Evolutionary conservation across 2,329 filamentous ascomycete genomes (phyloP), one percentile per base, ranked within the genome.

Genomic region (Dryadomyces quercivorus): DNA sequence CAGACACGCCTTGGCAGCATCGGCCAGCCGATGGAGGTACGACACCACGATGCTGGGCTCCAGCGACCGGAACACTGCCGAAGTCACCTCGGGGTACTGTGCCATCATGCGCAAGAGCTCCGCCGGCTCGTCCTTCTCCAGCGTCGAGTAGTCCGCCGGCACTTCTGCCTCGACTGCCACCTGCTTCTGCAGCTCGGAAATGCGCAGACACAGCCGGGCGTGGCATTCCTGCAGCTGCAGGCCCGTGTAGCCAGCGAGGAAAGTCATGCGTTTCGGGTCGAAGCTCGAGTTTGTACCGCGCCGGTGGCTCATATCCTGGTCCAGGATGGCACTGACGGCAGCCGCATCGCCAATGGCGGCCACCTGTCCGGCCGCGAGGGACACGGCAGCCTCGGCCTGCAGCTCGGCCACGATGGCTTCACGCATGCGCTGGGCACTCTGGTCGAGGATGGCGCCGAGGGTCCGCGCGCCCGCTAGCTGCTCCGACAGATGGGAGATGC

Each of bases 181-280:
- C 1, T 60, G 55, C 2, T 55, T 45, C 8, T 44, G 52, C 12
- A 61, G 59, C 13, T 62, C 64, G 34, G 34, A 15, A 34, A 65
- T 63, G 47, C 69, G 68, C 9, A 75, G 76, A 60, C 71, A 76
- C 53, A 86, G 72, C 56, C 81, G 77, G 4, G 81, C 80, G 62
- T 86, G 81, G 1, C 82, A 81, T 62, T 87, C 86, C 69, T 88
- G 84, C 20, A 88, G 74, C 64, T 86, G 86, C 15, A 84, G 82
- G 1, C 85, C 85, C 0, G 85, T 88, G 64, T 87, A 84, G 22
- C 83, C 83, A 65, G 87, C 83, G 58, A 86, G 86, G 3, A 81
- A 84, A 1, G 78, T 83, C 85, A 89, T 88, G 51, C 78, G 75
- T 51, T 82, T 77, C 66, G 87, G 78, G 68, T 87, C 80, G 67